A percentile compares a stretch with the other conserved stretches of the same genome.
Conservation (phyloP, 2,329 filamentous ascomycete genomes). For the Pseudogymnoascus sp. region DNA sequence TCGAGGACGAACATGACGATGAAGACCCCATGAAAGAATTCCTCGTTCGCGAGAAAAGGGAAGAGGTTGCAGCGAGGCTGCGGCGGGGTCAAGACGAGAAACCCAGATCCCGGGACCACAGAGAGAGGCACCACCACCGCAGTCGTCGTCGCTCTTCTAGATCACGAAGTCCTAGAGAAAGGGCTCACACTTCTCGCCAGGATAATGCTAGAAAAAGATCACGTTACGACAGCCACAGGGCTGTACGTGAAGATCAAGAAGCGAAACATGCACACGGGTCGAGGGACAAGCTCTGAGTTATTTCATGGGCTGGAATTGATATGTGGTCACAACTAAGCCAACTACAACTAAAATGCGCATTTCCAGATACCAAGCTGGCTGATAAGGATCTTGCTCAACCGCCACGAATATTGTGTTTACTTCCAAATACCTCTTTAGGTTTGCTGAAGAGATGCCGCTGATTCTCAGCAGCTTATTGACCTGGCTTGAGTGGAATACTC, state of each 20-base stretch:
- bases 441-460: neutral
- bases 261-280: neutral
- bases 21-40: slow-evolving; percentile 97
- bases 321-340: neutral
- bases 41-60: slow-evolving; percentile 83
- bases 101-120: neutral
- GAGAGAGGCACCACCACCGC: neutral
- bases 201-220: slow-evolving; percentile 11
- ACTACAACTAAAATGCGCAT: neutral
- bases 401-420: neutral
- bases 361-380: neutral
- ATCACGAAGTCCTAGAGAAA: slow-evolving; percentile 13
- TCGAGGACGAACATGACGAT: slow-evolving; percentile 79
- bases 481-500: neutral
- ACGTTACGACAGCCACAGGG: neutral
- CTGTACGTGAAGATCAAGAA: neutral
- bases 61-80: slow-evolving; percentile 70
- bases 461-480: neutral
- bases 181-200: slow-evolving; percentile 16
- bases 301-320: neutral
- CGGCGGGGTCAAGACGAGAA: slow-evolving; percentile 38
- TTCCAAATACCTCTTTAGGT: neutral
- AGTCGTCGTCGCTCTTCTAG: slow-evolving; percentile 3
- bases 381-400: neutral
- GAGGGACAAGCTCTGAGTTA: neutral